Conservation (phyloP, 345 rosid species). For the Aquilaria yunnanensis region DNA sequence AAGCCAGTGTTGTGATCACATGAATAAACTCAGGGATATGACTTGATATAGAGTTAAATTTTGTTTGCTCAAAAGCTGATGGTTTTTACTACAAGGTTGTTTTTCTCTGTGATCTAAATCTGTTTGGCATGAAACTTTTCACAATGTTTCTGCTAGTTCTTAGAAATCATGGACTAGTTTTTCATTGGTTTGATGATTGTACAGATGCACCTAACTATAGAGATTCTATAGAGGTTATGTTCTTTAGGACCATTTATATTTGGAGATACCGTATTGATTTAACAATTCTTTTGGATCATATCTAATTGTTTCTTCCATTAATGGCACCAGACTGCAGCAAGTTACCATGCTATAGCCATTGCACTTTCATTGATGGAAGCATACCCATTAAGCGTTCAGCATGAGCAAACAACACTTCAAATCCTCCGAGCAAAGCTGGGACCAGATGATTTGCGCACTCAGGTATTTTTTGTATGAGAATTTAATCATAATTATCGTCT, state of each 20-base stretch:
- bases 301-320: slow-evolving; percentile 13
- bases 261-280: neutral
- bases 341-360: slow-evolving; percentile 99
- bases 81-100: neutral
- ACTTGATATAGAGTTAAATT: neutral
- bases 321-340: slow-evolving; percentile 87
- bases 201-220: neutral
- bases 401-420: slow-evolving; percentile 93
- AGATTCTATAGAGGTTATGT: neutral
- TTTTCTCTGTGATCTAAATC: neutral
- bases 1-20: neutral
- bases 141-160: no score
- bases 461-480: slow-evolving; percentile 42
- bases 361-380: slow-evolving; percentile 99
- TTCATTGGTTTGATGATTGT: neutral
- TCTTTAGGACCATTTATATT: neutral
- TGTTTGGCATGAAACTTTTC: no score
- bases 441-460: slow-evolving; percentile 97
- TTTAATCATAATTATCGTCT: neutral
- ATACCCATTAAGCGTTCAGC: slow-evolving; percentile 95
- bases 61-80: neutral
- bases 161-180: neutral
- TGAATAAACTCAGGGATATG: neutral
- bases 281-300: neutral
- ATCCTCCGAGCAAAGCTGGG: slow-evolving; percentile 95